Percentiles rank a stretch among this genome's conserved stretches.
Evolutionary conservation across 2,329 filamentous ascomycete species (phyloP).

Genomic region (Lasiodiplodia gonubiensis): DNA sequence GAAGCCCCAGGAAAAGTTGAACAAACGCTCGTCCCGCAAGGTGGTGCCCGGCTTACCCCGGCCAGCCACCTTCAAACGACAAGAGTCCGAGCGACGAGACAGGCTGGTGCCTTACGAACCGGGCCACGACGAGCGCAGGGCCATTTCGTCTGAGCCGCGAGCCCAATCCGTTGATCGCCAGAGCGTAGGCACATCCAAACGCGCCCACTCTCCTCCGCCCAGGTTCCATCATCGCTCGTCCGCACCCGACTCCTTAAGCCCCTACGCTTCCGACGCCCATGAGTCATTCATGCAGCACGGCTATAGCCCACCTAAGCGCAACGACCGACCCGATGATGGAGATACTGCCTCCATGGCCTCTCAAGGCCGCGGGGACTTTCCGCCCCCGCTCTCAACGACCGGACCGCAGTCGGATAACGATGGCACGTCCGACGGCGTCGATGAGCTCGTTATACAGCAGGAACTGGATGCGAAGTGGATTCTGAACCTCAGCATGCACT

Average conservation of each 20-base stretch:
- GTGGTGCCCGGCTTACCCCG: conserved; percentile 82
- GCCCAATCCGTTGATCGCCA: conserved; percentile 66
- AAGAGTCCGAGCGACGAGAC: conserved; percentile 79
- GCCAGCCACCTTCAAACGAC: conserved; percentile 78
- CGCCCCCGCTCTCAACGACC: conserved; percentile 35
- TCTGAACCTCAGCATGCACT: conserved; percentile 97
- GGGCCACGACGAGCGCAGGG: conserved; percentile 70
- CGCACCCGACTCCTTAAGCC: conserved; percentile 46
- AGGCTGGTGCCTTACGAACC: conserved; percentile 69
- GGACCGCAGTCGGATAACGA: conserved; percentile 41
- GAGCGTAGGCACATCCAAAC: conserved; percentile 45
- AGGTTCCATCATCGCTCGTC: conserved; percentile 47
- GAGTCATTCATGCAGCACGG: conserved; percentile 20
- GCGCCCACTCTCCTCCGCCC: conserved; percentile 50
- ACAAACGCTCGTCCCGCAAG: conserved; percentile 50
- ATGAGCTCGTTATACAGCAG: conserved; percentile 71
- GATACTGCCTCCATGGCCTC: conserved; percentile 40
- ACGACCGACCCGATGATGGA: conserved; percentile 38
- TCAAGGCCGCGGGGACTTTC: neutral
- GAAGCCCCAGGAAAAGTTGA: conserved; percentile 39
- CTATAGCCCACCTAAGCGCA: neutral
- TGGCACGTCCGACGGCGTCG: conserved; percentile 43
- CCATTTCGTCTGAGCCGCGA: conserved; percentile 72
- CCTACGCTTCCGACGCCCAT: conserved; percentile 33
- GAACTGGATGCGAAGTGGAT: conserved; percentile 93